phyloP scores from a whole-genome alignment of 225 moss, liverwort and hornwort species.

The Antitrichia curtipendula region DNA sequence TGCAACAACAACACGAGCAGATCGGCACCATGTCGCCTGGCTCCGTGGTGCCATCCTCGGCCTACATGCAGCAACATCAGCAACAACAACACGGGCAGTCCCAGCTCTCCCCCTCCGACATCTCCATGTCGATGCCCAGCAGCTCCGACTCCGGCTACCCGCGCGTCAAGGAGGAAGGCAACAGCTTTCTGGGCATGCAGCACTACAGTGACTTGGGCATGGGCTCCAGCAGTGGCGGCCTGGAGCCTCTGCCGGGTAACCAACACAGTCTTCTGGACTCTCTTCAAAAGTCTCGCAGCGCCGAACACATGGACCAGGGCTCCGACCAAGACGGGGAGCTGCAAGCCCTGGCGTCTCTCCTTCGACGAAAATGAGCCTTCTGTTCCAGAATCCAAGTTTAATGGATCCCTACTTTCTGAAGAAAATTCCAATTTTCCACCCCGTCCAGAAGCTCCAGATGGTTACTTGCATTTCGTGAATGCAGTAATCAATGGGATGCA shows the following conservation, averaged over 20 bases:
- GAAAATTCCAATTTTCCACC: background rate
- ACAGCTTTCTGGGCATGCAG: slow-evolving; percentile 41
- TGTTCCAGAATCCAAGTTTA: background rate
- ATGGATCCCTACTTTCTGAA: background rate
- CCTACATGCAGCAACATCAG: slow-evolving; percentile 57
- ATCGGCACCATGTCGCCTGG: slow-evolving; percentile 37
- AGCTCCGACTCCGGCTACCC: slow-evolving; percentile 38
- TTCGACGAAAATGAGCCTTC: slow-evolving; percentile 27
- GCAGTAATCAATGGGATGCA: background rate
- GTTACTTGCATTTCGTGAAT: background rate
- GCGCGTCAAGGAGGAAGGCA: slow-evolving; percentile 50
- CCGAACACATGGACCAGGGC: slow-evolving; percentile 20
- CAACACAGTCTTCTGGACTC: slow-evolving; percentile 21
- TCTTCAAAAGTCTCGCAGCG: slow-evolving; percentile 28
- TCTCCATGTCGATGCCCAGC: slow-evolving; percentile 50
- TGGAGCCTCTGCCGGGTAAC: slow-evolving; percentile 15
- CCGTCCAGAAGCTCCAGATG: background rate
- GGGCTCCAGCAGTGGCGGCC: slow-evolving; percentile 30
- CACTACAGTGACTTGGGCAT: slow-evolving; percentile 34
- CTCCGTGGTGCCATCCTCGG: slow-evolving; percentile 30
- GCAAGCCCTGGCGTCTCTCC: slow-evolving; percentile 36
- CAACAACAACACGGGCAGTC: slow-evolving; percentile 26
- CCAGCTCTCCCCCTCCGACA: slow-evolving; percentile 35
- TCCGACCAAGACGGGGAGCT: slow-evolving; percentile 40
- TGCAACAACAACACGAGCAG: slow-evolving; percentile 37